Evolutionary conservation across 371 early-diverging fungal species (phyloP).

Genomic region (Mucor piriformis): DNA sequence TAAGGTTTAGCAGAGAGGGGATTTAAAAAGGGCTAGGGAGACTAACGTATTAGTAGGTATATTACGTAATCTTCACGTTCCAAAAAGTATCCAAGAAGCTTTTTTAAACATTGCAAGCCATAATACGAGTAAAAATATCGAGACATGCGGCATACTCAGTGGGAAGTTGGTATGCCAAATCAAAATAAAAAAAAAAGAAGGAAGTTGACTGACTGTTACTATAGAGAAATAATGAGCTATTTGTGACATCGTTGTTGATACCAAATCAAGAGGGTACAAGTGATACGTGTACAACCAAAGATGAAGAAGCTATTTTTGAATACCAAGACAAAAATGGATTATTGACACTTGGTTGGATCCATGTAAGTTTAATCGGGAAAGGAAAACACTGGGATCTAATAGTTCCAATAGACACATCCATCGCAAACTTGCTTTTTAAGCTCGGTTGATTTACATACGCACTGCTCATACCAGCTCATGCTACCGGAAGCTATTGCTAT

Average conservation of each 20-base stretch:
- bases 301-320: slow-evolving; percentile 84
- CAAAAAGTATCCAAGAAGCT: slow-evolving; percentile 56
- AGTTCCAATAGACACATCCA: slow-evolving; percentile 74
- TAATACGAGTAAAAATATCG: slow-evolving; percentile 79
- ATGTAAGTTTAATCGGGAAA: slow-evolving; percentile 45
- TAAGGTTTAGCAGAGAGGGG: too few relatives aligned
- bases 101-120: slow-evolving; percentile 72
- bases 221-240: slow-evolving; percentile 65
- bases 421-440: slow-evolving; percentile 91
- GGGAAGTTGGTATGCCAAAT: slow-evolving; percentile 71
- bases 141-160: slow-evolving; percentile 88
- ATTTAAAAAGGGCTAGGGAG: background rate
- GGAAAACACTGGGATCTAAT: background rate
- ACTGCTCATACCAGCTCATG: slow-evolving; percentile 89
- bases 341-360: slow-evolving; percentile 90
- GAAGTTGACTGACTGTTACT: too few relatives aligned
- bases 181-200: too few relatives aligned
- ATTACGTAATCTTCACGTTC: slow-evolving; percentile 74
- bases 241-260: slow-evolving; percentile 78
- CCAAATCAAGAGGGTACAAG: slow-evolving; percentile 88
- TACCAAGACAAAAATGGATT: slow-evolving; percentile 71
- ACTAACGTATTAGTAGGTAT: background rate
- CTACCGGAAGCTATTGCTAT: slow-evolving; percentile 94
- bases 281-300: slow-evolving; percentile 83
- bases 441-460: slow-evolving; percentile 90